Evolutionary conservation across 495 filamentous ascomycete genomes (phyloP).

Genomic region (Tuber microsphaerosporum): DNA sequence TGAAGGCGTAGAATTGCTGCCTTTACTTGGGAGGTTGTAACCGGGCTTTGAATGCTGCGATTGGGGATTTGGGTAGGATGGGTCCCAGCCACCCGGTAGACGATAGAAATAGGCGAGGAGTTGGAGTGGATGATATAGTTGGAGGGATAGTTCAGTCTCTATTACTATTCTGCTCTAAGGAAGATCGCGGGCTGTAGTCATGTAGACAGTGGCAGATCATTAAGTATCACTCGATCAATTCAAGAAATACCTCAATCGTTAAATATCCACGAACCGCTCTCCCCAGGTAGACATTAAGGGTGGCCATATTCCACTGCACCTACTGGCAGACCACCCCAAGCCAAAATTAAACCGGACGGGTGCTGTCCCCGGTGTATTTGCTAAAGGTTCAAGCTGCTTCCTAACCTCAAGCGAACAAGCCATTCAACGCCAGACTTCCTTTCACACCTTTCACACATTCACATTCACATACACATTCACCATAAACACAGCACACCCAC

Average conservation of each 20-base stretch:
- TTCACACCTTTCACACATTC: no score
- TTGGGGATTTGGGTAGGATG: neutral
- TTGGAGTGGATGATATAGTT: neutral
- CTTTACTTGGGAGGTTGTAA: neutral
- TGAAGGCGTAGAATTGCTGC: conserved; percentile 8
- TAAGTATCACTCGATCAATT: neutral
- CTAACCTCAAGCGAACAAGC: neutral
- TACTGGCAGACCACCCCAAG: neutral
- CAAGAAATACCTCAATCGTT: neutral
- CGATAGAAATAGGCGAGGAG: neutral
- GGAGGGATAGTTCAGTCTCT: neutral
- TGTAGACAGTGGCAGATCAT: neutral
- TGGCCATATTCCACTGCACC: neutral
- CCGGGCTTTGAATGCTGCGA: neutral
- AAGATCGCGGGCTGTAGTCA: neutral
- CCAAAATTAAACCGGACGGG: neutral
- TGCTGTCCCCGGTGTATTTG: neutral
- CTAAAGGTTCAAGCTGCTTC: neutral
- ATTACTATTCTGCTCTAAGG: neutral
- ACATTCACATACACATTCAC: neutral
- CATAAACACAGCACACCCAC: neutral
- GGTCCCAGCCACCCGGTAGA: neutral
- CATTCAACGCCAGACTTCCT: neutral
- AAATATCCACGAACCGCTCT: neutral
- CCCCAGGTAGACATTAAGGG: neutral